Evolutionary conservation across 441 rosid species (phyloP), one percentile per base, ranked within the genome.

Genomic region (Daphne laureola): DNA sequence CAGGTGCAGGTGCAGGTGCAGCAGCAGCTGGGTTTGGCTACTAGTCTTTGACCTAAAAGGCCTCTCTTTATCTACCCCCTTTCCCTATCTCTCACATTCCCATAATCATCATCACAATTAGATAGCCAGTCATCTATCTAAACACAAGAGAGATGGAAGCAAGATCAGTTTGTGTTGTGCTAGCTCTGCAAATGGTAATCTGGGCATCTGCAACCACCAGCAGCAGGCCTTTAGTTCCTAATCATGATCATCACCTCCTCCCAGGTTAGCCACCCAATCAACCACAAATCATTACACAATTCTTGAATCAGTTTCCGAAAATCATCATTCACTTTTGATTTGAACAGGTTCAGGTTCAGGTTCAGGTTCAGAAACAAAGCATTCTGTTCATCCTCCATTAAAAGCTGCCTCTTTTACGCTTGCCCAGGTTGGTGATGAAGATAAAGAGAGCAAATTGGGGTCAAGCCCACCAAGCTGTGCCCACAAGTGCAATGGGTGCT

Each of bases 401-500:
- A 25, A 58, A 68, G 63, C 44, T 5, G 12, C 9, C 8, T 31
- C 49, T 15, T 23, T 17, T 44, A 54, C 17, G 17, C 44, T 7
- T 17, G 40, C 15, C 18, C 54, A 18, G 25, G 21, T 40, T 12
- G 41, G 15, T 15, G 44, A 8, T 8, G 13, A 14, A 12, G 38
- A 31, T 8, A 31, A 31, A 58, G 44, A 12, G 9, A 59, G 57
- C 50, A 78, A 58, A 62, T 58, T 80, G 12, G 86, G 84, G 62
- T 83, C 86, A 43, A 78, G 78, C 17, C 86, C 86, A 6, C 90
- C 90, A 31, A 80, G 69, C 49, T 83, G 86, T 58, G 75, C 63
- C 21, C 68, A 72, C 71, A 83, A 80, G 63, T 80, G 86, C 46
- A 58, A 36, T 57, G 86, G 84, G 0, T 83, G 86, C 72, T 55